Percentiles rank a stretch among this genome's conserved stretches.
phyloP scores from a whole-genome alignment of 768 basidiomycete genomes.

The Psilocybe subaeruginosa region DNA sequence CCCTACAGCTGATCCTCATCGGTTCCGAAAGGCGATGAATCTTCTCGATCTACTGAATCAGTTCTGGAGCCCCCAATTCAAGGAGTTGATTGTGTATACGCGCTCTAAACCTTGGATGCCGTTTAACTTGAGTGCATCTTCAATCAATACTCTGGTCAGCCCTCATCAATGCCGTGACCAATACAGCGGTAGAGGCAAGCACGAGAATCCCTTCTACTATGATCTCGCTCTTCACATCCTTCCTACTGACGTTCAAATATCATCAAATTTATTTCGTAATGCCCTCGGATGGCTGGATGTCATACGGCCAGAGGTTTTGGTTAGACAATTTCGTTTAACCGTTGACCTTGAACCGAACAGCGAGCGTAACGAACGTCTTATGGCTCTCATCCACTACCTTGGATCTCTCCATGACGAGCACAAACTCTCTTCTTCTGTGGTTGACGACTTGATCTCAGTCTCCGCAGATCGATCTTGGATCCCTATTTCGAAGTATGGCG shows the following conservation, averaged over 20 bases:
- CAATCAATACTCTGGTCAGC: background rate
- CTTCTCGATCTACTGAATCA: constrained; percentile 10
- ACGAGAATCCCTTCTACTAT: constrained; percentile 29
- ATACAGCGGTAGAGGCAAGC: background rate
- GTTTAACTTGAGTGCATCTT: background rate
- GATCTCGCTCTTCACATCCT: constrained; percentile 39
- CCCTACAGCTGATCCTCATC: background rate
- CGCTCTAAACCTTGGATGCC: background rate
- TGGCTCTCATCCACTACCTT: constrained; percentile 1
- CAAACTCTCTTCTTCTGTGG: background rate
- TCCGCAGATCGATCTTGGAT: background rate
- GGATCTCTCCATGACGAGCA: background rate
- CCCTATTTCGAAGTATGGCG: background rate
- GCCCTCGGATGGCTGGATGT: constrained; percentile 42
- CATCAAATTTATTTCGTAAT: constrained; percentile 28
- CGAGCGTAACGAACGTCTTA: background rate
- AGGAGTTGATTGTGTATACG: background rate
- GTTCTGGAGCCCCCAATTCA: constrained; percentile 13
- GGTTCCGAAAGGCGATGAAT: constrained; percentile 9
- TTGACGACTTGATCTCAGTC: background rate
- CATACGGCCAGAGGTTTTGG: constrained; percentile 26
- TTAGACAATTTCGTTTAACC: background rate
- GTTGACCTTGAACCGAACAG: background rate
- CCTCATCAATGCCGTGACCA: background rate
- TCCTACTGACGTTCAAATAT: constrained; percentile 4